Evolutionary conservation across 768 basidiomycete species (phyloP).

Genomic region (Pleurotus ostreatus): DNA sequence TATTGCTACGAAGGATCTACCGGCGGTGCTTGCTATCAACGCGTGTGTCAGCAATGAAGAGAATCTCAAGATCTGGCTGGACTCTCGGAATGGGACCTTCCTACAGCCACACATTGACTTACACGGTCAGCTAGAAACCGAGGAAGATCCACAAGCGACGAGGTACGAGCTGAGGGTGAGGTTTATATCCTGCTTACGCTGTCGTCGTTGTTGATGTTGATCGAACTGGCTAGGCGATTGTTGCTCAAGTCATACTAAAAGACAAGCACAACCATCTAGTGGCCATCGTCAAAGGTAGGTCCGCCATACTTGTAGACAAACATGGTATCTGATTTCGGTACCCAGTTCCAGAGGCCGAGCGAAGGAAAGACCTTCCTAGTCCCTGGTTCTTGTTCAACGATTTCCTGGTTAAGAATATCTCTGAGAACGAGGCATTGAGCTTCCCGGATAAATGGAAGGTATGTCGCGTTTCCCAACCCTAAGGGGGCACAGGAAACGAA

Average conservation of each 20-base stretch:
- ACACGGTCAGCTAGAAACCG: constrained; percentile 54
- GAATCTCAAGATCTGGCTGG: constrained; percentile 70
- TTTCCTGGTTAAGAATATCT: constrained; percentile 81
- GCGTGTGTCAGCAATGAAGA: constrained; percentile 79
- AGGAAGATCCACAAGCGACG: constrained; percentile 50
- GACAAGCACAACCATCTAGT: constrained; percentile 79
- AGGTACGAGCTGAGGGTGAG: constrained; percentile 74
- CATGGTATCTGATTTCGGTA: not conserved
- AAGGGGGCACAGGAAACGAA: constrained; percentile 15
- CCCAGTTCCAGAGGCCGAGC: constrained; percentile 69
- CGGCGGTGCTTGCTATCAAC: constrained; percentile 84
- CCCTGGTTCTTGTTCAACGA: constrained; percentile 98
- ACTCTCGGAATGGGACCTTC: constrained; percentile 55
- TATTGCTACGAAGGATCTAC: constrained; percentile 61
- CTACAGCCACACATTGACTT: constrained; percentile 54
- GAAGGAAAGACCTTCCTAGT: constrained; percentile 31
- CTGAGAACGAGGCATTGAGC: constrained; percentile 83
- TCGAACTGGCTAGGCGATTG: constrained; percentile 53
- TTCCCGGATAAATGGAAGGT: constrained; percentile 95
- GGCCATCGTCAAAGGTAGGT: constrained; percentile 77
- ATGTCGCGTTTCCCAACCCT: constrained; percentile 12
- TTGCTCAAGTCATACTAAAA: constrained; percentile 75
- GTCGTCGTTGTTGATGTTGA: not conserved
- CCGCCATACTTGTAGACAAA: not conserved
- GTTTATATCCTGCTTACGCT: not conserved